Base-by-base conservation (phyloP, 768 basidiomycete genomes). In the Xerocomus brunneocitrinus region DNA sequence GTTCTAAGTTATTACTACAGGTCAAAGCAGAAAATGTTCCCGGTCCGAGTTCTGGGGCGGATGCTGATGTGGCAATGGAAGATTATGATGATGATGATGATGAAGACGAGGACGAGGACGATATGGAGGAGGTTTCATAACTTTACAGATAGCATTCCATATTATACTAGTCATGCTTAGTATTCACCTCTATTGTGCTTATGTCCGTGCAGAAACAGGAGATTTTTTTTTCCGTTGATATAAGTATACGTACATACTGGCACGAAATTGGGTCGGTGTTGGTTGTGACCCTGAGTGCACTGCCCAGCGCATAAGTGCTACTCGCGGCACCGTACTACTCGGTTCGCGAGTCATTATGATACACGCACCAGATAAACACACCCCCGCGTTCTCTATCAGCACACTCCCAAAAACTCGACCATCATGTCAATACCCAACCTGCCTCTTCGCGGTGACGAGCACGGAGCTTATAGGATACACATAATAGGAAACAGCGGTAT, bases 71-170 rank as follows among this genome's bases (percentile, higher is more conserved):
- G 3, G 35, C 58, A n/a, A 67, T 69, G 67, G 64, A 81, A 73
- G 80, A 67, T 25, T 57, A 19, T 19, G 19, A 19, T 19, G 19
- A 19, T 19, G 19, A 34, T 13, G 32, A 61, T 30, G 69, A 68
- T 7, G 84, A 83, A 31, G 77, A 46, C 7, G 47, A 47, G 0
- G 46, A 47, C 8, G 47, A 80, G 19, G 80, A 81, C 3, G 79
- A 79, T 50, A 88, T 88, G 85, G 87, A 88, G 64, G 84, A 87
- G 60, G 77, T 87, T 22, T 83, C 83, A 59, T 84, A 62, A 72
- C 5, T 19, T 47, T 2, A n/a, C 32, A 39, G 22, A 28, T 38
- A 39, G 30, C 36, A 32, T 36, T 25, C 13, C 19, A 34, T 45
- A 38, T 27, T 5, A 28, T 31, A 24, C 12, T 28, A 13, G 22